A percentile compares a stretch with the other conserved stretches of the same genome.
Conservation (phyloP, 2,329 filamentous ascomycete species). For the Xylaria polymorpha region DNA sequence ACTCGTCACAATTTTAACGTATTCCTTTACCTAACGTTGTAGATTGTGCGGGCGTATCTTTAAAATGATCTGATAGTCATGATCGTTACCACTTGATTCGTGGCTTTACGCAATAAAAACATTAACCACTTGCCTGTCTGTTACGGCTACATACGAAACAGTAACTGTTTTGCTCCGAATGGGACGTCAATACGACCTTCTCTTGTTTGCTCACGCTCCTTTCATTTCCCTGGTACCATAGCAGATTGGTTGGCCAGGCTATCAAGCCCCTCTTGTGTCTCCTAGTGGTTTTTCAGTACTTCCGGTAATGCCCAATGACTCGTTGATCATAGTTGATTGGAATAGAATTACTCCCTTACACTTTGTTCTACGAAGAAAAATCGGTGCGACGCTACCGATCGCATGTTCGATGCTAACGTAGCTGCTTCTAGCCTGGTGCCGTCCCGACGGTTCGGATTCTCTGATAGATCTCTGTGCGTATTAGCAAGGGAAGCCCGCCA, state of each 20-base stretch:
- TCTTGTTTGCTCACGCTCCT: conserved; percentile 36
- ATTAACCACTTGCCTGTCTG: conserved; percentile 22
- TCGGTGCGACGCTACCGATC: conserved; percentile 23
- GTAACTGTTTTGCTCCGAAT: conserved; percentile 32
- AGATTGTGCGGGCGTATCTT: conserved; percentile 20
- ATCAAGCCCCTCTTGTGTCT: conserved; percentile 21
- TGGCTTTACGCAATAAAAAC: conserved; percentile 24
- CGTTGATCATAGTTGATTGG: not conserved
- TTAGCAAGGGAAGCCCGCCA: conserved; percentile 39
- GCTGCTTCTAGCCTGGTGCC: conserved; percentile 25
- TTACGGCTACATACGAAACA: conserved; percentile 32
- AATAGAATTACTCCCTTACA: not conserved
- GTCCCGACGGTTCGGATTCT: conserved; percentile 36
- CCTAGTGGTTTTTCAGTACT: conserved; percentile 1
- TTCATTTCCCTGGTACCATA: conserved; percentile 34
- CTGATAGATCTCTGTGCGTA: conserved; percentile 35
- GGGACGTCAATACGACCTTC: conserved; percentile 30
- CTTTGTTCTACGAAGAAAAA: conserved; percentile 1
- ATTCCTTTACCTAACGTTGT: conserved; percentile 13
- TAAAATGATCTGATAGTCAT: conserved; percentile 35
- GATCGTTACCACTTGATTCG: conserved; percentile 29
- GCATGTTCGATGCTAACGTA: conserved; percentile 27
- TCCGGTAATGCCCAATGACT: conserved; percentile 3
- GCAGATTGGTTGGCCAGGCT: conserved; percentile 15
- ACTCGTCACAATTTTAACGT: conserved; percentile 15